phyloP scores from a whole-genome alignment of 1,284 basidiomycete genomes.

The Cutaneotrichosporon cutaneum region DNA sequence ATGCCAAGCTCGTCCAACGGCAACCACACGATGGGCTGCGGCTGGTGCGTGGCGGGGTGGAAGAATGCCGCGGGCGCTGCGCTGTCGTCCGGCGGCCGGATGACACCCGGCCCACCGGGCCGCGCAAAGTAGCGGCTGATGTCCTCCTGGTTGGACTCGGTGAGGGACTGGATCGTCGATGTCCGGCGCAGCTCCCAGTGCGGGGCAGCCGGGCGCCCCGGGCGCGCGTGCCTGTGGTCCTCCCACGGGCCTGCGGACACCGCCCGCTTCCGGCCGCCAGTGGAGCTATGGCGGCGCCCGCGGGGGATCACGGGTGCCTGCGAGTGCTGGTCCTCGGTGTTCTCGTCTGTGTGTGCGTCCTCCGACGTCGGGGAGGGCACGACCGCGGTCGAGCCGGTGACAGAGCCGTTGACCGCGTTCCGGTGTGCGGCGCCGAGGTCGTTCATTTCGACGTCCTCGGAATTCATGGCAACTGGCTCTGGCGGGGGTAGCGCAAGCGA shows the following conservation, averaged over 20 bases:
- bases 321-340: neutral
- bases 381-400: no score
- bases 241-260: neutral
- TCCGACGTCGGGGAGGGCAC: no score
- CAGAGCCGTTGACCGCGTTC: no score
- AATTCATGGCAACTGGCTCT: neutral
- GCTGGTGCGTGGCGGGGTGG: slow-evolving; percentile 73
- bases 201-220: neutral
- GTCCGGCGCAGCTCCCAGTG: neutral
- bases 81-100: slow-evolving; percentile 22
- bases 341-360: no score
- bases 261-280: neutral
- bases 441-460: neutral
- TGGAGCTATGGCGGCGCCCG: neutral
- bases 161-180: neutral
- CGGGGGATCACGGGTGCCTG: neutral
- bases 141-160: neutral
- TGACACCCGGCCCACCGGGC: slow-evolving; percentile 45
- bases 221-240: neutral
- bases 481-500: neutral
- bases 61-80: slow-evolving; percentile 60
- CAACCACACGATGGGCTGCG: slow-evolving; percentile 76
- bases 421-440: neutral
- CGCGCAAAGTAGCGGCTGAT: slow-evolving; percentile 39
- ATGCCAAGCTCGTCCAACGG: slow-evolving; percentile 69